phyloP scores from a whole-genome alignment of 1,139 yeast species.

The Yamadazyma epiphylla region DNA sequence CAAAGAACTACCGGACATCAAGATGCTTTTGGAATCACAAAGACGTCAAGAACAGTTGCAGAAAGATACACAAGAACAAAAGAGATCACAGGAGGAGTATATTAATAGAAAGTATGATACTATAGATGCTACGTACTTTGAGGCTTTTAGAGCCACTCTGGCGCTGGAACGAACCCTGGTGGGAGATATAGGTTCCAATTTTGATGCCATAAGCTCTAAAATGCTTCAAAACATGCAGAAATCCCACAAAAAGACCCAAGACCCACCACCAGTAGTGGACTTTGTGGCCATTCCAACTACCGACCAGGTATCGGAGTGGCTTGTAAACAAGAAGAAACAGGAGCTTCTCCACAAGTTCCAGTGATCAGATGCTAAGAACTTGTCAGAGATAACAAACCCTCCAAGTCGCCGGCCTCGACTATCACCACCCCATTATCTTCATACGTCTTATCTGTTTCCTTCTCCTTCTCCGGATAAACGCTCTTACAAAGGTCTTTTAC shows the following conservation, averaged over 20 bases:
- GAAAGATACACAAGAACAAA: conserved; percentile 1
- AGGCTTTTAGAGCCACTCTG: too few relatives aligned
- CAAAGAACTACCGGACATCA: conserved; percentile 72
- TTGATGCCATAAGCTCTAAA: too few relatives aligned
- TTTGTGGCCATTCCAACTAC: conserved; percentile 41
- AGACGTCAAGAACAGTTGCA: conserved; percentile 10
- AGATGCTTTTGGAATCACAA: conserved; percentile 41
- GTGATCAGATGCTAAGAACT: conserved; percentile 1
- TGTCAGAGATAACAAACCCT: conserved; percentile 4
- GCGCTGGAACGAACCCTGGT: too few relatives aligned
- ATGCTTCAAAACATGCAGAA: too few relatives aligned
- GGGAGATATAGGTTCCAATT: too few relatives aligned
- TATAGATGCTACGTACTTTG: too few relatives aligned
- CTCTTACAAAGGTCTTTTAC: conserved; percentile 46
- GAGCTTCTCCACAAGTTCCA: conserved; percentile 34
- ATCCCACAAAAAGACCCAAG: too few relatives aligned
- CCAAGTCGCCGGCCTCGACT: conserved; percentile 11
- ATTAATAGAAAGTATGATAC: too few relatives aligned
- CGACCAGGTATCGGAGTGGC: conserved; percentile 40
- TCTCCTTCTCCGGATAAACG: conserved; percentile 29
- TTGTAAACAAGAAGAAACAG: conserved; percentile 44
- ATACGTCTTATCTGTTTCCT: conserved; percentile 27
- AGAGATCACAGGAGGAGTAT: too few relatives aligned
- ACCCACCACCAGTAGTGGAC: too few relatives aligned
- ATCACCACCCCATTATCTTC: conserved; percentile 24